Evolutionary conservation across 2,329 filamentous ascomycete species (phyloP), one percentile per base, ranked within the genome.

Genomic region (Colletotrichum australisinense): DNA sequence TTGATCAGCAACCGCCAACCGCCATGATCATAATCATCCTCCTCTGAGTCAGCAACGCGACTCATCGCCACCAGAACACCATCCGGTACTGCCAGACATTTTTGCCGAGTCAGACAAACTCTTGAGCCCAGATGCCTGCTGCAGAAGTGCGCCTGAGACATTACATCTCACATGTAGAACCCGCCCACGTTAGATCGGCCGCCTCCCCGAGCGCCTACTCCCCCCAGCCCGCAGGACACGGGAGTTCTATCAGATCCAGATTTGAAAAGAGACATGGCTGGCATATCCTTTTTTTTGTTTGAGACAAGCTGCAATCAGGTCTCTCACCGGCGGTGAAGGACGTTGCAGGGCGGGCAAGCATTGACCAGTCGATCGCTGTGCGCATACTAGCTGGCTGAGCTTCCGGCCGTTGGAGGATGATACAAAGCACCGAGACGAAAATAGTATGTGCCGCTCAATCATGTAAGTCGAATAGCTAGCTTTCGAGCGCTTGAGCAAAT

Each of bases 91-190:
- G 42, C 38, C 26, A 42, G 53, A 46, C 19, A 32, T n/a, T 30
- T 26, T 24, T 28, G 14, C 24, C 53, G 70, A 64, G 46, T 52
- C 70, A 56, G 59, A 12, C n/a, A 63, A n/a, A 19, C 2, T 35
- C 14, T n/a, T 16, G 32, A 14, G 9, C 19, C 24, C 22, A 22
- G 19, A 5, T 19, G 32, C 26, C 9, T 24, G n/a, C 30, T 57
- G 58, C 30, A 64, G n/a, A 59, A 46, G 35, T 28, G 6, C 22
- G n/a, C 46, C 42, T 59, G 69, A 72, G 59, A 63, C 52, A 69
- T 38, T 30, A 24, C 65, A 60, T 63, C 52, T 52, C 30, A 55
- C 8, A 24, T 14, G 46, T 35, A 11, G n/a, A 35, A 35, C 42
- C 52, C 12, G n/a, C 28, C 19, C 14, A 35, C 26, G 46, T 58